phyloP scores from a whole-genome alignment of 495 filamentous ascomycete species.

The Hypoxylon fuscum region DNA sequence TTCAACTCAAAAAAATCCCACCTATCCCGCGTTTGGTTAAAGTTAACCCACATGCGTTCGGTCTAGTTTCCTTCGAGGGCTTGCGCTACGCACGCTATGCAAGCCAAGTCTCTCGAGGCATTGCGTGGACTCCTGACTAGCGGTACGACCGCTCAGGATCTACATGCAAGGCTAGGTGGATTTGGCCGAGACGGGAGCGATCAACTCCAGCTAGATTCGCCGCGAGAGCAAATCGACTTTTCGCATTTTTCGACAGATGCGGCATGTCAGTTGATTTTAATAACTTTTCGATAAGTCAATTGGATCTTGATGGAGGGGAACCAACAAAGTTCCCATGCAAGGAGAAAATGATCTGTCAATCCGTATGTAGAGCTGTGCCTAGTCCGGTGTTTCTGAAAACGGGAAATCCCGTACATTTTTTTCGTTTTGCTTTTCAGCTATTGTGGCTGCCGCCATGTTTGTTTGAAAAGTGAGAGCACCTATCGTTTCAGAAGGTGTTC shows the following conservation, averaged over 20 bases:
- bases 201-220: slow-evolving; percentile 1
- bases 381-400: slow-evolving; percentile 30
- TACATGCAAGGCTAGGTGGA: slow-evolving; percentile 30
- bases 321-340: no score
- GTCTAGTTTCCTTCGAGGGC: slow-evolving; percentile 1
- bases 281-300: neutral
- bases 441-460: slow-evolving; percentile 9
- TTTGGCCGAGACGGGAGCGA: slow-evolving; percentile 35
- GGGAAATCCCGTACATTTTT: slow-evolving; percentile 10
- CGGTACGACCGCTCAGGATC: slow-evolving; percentile 4
- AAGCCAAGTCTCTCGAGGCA: slow-evolving; percentile 5
- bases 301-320: neutral
- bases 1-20: neutral
- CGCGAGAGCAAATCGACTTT: neutral
- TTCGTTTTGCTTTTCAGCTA: neutral
- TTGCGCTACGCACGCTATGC: neutral
- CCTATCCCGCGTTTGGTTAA: neutral
- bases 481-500: slow-evolving; percentile 24
- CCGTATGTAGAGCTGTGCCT: neutral
- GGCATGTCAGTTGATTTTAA: neutral
- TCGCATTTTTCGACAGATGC: neutral
- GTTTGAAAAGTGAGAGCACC: slow-evolving; percentile 26
- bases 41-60: slow-evolving; percentile 7
- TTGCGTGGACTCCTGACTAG: slow-evolving; percentile 27
- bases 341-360: no score